Percentiles rank a stretch among this genome's conserved stretches.
These are phyloP conservation scores for Neurospora sp. DNA, from an alignment of 495 filamentous ascomycete genomes.

Conservation along the genomic window DNA sequence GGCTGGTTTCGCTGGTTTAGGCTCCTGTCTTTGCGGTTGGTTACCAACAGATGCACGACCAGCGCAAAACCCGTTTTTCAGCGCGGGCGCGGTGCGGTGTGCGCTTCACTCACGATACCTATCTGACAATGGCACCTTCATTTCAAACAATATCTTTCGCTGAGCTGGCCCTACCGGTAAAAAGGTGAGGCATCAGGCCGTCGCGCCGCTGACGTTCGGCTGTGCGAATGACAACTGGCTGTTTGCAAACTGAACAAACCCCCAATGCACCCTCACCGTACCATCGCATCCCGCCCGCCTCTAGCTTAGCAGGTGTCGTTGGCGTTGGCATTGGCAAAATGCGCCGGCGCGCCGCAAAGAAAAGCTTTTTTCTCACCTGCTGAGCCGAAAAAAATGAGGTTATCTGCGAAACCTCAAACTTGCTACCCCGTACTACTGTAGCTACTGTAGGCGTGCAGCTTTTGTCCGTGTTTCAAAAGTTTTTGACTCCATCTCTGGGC, in stretches of 20 bases:
- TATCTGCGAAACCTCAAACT: neutral
- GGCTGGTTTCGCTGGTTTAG: neutral
- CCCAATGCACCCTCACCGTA: neutral
- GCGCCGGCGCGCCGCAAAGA: neutral
- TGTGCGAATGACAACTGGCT: neutral
- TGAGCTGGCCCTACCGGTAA: neutral
- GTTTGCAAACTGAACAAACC: neutral
- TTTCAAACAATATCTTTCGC: neutral
- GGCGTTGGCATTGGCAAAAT: neutral
- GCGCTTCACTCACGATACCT: neutral
- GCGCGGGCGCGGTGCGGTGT: neutral
- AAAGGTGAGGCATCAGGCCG: neutral
- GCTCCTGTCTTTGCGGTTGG: neutral
- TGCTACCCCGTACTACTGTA: neutral
- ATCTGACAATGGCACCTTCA: neutral
- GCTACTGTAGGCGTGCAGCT: neutral
- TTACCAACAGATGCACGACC: neutral
- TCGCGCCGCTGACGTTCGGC: neutral
- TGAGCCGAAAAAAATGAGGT: neutral
- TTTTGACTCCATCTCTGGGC: neutral
- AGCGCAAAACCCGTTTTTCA: neutral
- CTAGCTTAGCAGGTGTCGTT: neutral
- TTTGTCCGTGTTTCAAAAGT: neutral
- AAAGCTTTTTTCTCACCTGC: neutral
- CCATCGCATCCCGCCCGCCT: neutral